Evolutionary conservation across 768 basidiomycete genomes (phyloP).

Genomic region (Hydnomerulius pinastri): DNA sequence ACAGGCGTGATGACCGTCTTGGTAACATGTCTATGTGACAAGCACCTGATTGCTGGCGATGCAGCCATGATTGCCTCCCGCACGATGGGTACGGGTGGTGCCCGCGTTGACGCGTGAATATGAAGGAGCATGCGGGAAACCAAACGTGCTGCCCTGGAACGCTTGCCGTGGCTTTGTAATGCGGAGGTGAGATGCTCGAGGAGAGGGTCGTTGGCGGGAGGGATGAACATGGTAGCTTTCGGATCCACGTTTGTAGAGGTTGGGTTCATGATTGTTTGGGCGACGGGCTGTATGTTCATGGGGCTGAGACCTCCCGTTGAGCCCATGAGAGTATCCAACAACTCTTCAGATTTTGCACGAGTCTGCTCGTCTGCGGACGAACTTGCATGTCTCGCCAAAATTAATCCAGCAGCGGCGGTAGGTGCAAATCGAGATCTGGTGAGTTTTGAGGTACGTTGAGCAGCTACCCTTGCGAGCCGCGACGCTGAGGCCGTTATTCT

Average conservation of each 20-base stretch:
- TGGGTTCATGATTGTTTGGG: background rate
- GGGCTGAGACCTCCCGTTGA: constrained; percentile 19
- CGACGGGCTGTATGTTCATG: constrained; percentile 2
- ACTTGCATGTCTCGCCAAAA: constrained; percentile 13
- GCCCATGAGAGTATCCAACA: constrained; percentile 26
- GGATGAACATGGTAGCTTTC: constrained; percentile 48
- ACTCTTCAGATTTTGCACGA: constrained; percentile 22
- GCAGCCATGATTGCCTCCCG: constrained; percentile 68
- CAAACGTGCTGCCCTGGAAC: constrained; percentile 56
- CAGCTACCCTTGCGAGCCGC: background rate
- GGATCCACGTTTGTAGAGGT: background rate
- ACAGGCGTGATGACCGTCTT: constrained; percentile 69
- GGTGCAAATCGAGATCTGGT: background rate
- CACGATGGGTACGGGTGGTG: constrained; percentile 79
- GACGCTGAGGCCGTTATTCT: constrained; percentile 5
- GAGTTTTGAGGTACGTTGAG: background rate
- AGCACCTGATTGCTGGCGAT: constrained; percentile 68
- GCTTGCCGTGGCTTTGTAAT: constrained; percentile 65
- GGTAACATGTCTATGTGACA: constrained; percentile 59
- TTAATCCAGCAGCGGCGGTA: background rate
- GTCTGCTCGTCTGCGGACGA: constrained; percentile 23
- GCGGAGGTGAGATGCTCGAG: constrained; percentile 64
- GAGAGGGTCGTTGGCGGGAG: constrained; percentile 75
- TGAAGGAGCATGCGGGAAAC: constrained; percentile 66
- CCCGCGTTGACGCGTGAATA: constrained; percentile 73